phyloP scores from a whole-genome alignment of 2,329 filamentous ascomycete genomes.

The Paecilomyces variotii region DNA sequence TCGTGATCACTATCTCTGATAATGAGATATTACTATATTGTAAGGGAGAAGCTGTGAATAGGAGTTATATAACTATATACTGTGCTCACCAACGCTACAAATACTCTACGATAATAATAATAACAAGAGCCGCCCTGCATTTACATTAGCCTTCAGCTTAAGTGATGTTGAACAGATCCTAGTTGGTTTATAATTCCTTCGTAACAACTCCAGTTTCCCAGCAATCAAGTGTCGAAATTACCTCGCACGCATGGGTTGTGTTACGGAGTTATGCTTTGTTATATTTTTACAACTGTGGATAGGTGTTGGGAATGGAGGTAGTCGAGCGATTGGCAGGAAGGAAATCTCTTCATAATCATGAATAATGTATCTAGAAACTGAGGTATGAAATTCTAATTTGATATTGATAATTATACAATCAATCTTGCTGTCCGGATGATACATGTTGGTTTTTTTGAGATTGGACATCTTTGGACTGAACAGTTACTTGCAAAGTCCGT shows the following conservation, averaged over 20 bases:
- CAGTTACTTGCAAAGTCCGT: no score
- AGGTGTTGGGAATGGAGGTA: neutral
- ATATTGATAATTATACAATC: no score
- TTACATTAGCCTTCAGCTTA: constrained; percentile 22
- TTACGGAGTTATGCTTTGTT: neutral
- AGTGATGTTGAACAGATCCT: neutral
- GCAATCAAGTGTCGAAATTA: neutral
- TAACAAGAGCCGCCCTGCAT: constrained; percentile 13
- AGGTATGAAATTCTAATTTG: no score
- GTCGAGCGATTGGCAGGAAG: neutral
- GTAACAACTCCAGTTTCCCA: neutral
- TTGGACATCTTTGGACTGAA: no score
- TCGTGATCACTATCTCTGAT: neutral
- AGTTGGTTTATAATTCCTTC: neutral
- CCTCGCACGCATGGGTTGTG: neutral
- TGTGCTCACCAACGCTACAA: neutral
- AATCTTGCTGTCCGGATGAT: no score
- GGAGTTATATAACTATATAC: neutral
- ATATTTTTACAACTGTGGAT: neutral
- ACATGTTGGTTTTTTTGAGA: no score
- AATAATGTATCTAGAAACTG: no score
- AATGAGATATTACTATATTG: no score
- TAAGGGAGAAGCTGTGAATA: neutral
- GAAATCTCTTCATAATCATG: neutral
- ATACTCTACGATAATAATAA: neutral